Conservation (phyloP, 805 yeast genomes). For the Ogataea pignaliae region DNA sequence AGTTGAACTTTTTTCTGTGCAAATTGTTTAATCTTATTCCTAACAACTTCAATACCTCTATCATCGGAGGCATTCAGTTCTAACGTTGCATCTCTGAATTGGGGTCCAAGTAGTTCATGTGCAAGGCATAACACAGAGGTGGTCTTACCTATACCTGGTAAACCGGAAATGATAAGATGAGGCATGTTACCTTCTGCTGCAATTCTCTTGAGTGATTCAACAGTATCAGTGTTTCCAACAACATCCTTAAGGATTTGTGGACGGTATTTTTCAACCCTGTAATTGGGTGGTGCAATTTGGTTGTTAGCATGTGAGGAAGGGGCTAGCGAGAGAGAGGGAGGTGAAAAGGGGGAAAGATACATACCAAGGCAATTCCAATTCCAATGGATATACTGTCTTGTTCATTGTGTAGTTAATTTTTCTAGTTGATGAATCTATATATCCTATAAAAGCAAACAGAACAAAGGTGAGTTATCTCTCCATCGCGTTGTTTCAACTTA, state of each 20-base stretch:
- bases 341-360: conserved; percentile 6
- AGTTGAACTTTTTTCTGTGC: conserved; percentile 89
- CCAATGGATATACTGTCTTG: conserved; percentile 23
- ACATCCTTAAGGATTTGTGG: conserved; percentile 76
- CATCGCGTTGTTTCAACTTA: too few relatives aligned
- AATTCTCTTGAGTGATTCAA: conserved; percentile 76
- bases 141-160: conserved; percentile 97
- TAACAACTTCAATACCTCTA: conserved; percentile 94
- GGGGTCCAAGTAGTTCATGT: conserved; percentile 68
- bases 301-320: conserved; percentile 3
- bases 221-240: conserved; percentile 90
- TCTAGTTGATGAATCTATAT: not conserved
- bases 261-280: conserved; percentile 92
- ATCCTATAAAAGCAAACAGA: too few relatives aligned
- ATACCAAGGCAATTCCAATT: conserved; percentile 31
- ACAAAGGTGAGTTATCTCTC: too few relatives aligned
- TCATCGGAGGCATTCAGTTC: conserved; percentile 97
- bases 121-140: conserved; percentile 92
- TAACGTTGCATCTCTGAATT: conserved; percentile 69
- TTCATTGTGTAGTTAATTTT: conserved; percentile 1
- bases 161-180: conserved; percentile 89
- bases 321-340: not conserved
- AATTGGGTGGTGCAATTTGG: not conserved
- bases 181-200: conserved; percentile 96
- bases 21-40: conserved; percentile 90